Conservation (phyloP, 1,284 basidiomycete species). For the Ceratobasidium sp. region DNA sequence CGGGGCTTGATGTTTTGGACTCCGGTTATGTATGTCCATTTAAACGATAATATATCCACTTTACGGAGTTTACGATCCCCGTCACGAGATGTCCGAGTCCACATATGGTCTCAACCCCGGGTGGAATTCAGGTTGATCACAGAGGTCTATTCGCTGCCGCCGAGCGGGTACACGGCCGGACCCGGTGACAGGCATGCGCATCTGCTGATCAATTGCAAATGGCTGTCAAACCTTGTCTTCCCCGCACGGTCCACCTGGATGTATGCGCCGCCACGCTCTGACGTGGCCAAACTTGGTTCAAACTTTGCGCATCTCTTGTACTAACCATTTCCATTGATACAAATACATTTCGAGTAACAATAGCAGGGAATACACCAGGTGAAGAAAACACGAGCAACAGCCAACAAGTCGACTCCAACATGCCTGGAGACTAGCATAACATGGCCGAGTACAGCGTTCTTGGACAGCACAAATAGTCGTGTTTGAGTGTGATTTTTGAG, state of each 20-base stretch:
- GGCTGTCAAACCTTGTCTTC: background rate
- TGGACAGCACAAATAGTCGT: constrained; percentile 14
- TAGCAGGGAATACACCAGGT: constrained; percentile 38
- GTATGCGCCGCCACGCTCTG: constrained; percentile 35
- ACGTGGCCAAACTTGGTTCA: constrained; percentile 3
- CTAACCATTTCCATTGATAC: constrained; percentile 22
- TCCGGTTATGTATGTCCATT: constrained; percentile 6
- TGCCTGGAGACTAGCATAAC: constrained; percentile 35
- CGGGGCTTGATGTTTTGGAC: background rate
- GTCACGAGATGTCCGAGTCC: constrained; percentile 8
- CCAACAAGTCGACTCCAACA: constrained; percentile 41
- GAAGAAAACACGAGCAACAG: constrained; percentile 32
- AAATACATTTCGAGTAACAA: constrained; percentile 42
- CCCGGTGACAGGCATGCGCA: constrained; percentile 1
- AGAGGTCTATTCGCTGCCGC: background rate
- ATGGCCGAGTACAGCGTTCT: constrained; percentile 14
- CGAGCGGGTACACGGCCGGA: background rate
- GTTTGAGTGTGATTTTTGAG: background rate
- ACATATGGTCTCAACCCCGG: background rate
- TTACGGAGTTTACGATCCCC: background rate
- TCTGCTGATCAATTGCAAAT: constrained; percentile 3
- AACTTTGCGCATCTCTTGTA: background rate
- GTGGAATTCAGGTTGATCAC: background rate
- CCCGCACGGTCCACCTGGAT: constrained; percentile 28
- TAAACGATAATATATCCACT: constrained; percentile 6